Conservation (phyloP, 805 yeast genomes). For the Teunomyces tritomae region DNA sequence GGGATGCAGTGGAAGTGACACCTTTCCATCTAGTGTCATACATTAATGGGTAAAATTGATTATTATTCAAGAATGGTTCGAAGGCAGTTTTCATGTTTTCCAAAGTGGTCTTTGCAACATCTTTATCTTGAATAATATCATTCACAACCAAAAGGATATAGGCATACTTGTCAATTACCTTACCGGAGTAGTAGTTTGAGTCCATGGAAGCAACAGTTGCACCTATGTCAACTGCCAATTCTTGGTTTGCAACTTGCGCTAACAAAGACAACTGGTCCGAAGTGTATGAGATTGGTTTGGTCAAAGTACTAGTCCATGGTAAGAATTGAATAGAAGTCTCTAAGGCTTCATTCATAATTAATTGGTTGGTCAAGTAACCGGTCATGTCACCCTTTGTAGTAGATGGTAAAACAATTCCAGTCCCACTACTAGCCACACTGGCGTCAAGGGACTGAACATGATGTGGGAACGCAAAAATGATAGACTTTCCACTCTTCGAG, state of each 20-base stretch:
- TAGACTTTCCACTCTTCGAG: constrained; percentile 45
- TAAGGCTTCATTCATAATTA: constrained; percentile 39
- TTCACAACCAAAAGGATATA: constrained; percentile 51
- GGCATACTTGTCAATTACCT: constrained; percentile 55
- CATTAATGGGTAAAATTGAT: constrained; percentile 48
- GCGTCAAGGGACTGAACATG: constrained; percentile 40
- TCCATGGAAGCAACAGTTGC: constrained; percentile 33
- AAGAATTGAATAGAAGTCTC: constrained; percentile 40
- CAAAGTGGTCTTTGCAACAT: constrained; percentile 34
- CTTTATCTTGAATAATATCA: constrained; percentile 46
- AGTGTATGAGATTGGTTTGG: constrained; percentile 35
- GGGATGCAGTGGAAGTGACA: constrained; percentile 51
- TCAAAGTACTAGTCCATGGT: constrained; percentile 42
- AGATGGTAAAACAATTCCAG: constrained; percentile 45
- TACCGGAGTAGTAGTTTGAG: constrained; percentile 53
- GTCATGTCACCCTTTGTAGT: constrained; percentile 52
- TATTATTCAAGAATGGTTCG: constrained; percentile 34
- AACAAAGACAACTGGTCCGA: constrained; percentile 41
- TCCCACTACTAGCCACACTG: constrained; percentile 24
- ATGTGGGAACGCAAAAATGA: constrained; percentile 55
- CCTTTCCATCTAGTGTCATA: constrained; percentile 58
- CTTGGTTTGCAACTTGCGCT: constrained; percentile 46
- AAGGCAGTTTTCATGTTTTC: constrained; percentile 44
- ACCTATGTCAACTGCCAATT: constrained; percentile 46
- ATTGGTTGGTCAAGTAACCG: constrained; percentile 40